phyloP scores from a whole-genome alignment of 306 rosid species.

The Dryas octopetala region DNA sequence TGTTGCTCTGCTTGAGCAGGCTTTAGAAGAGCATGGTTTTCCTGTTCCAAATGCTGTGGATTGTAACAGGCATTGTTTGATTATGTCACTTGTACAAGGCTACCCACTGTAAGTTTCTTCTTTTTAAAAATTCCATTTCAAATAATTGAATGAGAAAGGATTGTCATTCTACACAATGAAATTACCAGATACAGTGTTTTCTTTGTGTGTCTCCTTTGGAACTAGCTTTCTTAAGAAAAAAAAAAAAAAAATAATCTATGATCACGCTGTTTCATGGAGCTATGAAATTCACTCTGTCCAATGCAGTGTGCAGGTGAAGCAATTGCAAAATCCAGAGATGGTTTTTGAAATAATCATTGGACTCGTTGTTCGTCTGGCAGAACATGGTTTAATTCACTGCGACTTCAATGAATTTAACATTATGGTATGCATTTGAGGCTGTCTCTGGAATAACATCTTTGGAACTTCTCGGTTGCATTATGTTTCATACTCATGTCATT shows the following conservation, averaged over 20 bases:
- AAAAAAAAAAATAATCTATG: not conserved
- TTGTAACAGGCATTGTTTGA: too few relatives aligned
- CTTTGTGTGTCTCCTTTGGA: not conserved
- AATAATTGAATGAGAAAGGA: constrained; percentile 7
- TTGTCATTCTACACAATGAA: not conserved
- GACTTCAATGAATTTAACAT: constrained; percentile 94
- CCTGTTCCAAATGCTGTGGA: too few relatives aligned
- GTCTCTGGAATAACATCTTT: not conserved
- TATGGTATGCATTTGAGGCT: constrained; percentile 57
- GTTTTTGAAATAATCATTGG: constrained; percentile 81
- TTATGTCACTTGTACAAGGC: too few relatives aligned
- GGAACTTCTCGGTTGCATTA: not conserved
- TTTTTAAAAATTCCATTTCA: too few relatives aligned
- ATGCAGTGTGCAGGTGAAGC: constrained; percentile 86
- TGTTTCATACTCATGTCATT: not conserved
- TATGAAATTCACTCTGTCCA: constrained; percentile 14
- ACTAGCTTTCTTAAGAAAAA: constrained; percentile 1
- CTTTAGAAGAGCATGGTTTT: too few relatives aligned
- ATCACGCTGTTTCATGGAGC: not conserved
- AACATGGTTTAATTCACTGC: constrained; percentile 92
- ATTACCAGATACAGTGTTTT: not conserved
- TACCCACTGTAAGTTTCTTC: too few relatives aligned
- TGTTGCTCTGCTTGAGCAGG: too few relatives aligned
- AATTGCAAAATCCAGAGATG: constrained; percentile 71
- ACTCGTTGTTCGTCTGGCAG: constrained; percentile 75